Percentiles rank a stretch among this genome's conserved stretches.
These are phyloP conservation scores for Falciphora oryzae DNA, from an alignment of 2,329 filamentous ascomycete genomes.

Conservation along the genomic window DNA sequence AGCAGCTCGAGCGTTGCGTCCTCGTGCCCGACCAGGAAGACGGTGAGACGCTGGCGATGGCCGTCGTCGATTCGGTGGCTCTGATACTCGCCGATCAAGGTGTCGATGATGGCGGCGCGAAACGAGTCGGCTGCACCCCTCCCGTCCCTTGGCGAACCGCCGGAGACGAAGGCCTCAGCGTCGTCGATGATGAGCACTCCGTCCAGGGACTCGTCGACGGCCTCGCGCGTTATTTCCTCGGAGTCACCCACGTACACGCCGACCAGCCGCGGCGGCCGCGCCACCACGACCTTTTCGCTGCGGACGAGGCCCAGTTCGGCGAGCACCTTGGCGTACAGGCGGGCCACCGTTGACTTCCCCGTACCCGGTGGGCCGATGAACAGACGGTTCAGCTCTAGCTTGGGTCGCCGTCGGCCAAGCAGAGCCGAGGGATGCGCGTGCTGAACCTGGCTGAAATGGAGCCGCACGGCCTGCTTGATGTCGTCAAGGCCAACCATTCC, in stretches of 20 bases:
- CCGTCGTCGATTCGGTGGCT: neutral
- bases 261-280: too few relatives aligned
- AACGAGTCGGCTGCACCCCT: too few relatives aligned
- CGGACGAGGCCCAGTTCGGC: conserved; percentile 16
- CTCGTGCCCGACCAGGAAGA: conserved; percentile 56
- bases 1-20: conserved; percentile 56
- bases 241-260: too few relatives aligned
- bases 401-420: conserved; percentile 40
- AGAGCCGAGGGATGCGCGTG: conserved; percentile 51
- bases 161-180: neutral
- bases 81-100: too few relatives aligned
- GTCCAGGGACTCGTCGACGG: neutral
- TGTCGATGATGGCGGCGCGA: neutral
- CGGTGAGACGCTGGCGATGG: conserved; percentile 20
- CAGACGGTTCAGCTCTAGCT: conserved; percentile 49
- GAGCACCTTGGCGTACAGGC: conserved; percentile 55
- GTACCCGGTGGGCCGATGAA: conserved; percentile 59
- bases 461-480: conserved; percentile 47
- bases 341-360: conserved; percentile 59
- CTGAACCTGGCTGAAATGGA: conserved; percentile 44
- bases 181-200: conserved; percentile 5
- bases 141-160: too few relatives aligned
- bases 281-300: neutral
- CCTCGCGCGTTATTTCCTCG: neutral
- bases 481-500: conserved; percentile 44